phyloP scores from a whole-genome alignment of 1,139 yeast genomes.

The Geotrichum histeridarum region DNA sequence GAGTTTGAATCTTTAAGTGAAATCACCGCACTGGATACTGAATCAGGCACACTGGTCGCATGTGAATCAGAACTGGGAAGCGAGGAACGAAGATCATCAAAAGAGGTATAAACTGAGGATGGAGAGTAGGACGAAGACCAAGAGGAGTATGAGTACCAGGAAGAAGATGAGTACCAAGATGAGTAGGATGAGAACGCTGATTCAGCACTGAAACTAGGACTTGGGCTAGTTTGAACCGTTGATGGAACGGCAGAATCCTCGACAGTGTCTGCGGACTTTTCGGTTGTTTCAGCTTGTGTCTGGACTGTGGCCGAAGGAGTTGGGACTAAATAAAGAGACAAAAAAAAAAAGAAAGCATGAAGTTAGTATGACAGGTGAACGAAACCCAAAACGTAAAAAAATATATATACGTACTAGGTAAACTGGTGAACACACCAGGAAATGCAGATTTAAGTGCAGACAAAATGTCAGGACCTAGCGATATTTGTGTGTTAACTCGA shows the following conservation, averaged over 20 bases:
- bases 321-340: constrained; percentile 6
- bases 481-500: constrained; percentile 24
- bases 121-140: background rate
- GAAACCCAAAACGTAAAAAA: background rate
- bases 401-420: background rate
- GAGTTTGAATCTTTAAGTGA: constrained; percentile 1
- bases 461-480: constrained; percentile 23
- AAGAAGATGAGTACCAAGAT: no score
- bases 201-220: background rate
- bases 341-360: constrained; percentile 9
- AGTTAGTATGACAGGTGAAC: background rate
- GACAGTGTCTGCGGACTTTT: constrained; percentile 6
- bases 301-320: constrained; percentile 12
- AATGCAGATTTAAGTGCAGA: constrained; percentile 29
- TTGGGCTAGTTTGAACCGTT: background rate
- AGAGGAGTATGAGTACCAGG: no score
- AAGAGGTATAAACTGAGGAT: background rate
- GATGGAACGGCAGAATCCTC: background rate
- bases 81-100: constrained; percentile 2
- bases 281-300: constrained; percentile 15
- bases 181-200: no score
- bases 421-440: constrained; percentile 21
- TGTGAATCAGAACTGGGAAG: background rate
- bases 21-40: background rate
- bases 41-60: background rate